These are phyloP conservation scores for Auricularia sp. DNA, from an alignment of 768 basidiomycete genomes.

Conservation along the genomic window DNA sequence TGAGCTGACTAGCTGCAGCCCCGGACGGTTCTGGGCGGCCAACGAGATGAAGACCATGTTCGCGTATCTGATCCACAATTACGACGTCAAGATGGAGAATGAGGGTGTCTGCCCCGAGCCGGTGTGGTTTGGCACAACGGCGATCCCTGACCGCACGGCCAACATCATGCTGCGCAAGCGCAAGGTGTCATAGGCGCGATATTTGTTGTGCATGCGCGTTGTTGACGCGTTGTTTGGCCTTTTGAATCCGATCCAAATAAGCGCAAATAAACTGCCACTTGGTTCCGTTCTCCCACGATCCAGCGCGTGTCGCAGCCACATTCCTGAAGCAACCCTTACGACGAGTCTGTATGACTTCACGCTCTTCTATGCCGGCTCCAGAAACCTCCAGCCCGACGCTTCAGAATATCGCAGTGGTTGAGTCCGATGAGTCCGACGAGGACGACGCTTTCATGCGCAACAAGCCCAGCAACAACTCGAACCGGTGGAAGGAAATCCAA, in stretches of 20 bases:
- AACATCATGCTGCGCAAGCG: conserved; percentile 11
- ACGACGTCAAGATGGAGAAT: conserved; percentile 29
- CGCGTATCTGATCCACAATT: conserved; percentile 30
- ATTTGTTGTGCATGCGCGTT: too few species aligned
- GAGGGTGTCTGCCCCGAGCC: conserved; percentile 27
- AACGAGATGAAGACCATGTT: conserved; percentile 37
- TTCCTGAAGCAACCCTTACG: too few species aligned
- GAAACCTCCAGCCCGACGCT: not conserved
- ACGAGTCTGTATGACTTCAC: too few species aligned
- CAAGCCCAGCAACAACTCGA: not conserved
- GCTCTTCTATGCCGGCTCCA: not conserved
- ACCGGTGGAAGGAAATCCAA: not conserved
- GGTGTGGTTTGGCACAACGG: conserved; percentile 17
- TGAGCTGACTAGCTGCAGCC: not conserved
- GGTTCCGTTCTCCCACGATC: too few species aligned
- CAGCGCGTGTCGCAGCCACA: too few species aligned
- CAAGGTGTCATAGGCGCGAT: not conserved
- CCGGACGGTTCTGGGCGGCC: conserved; percentile 37
- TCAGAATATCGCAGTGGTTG: not conserved
- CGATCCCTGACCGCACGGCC: conserved; percentile 23
- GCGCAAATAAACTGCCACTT: too few species aligned
- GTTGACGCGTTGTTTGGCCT: too few species aligned
- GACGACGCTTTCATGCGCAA: not conserved
- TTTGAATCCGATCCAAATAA: too few species aligned
- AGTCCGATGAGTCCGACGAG: not conserved